These are phyloP conservation scores for Amanita pseudoporphyria DNA, from an alignment of 768 basidiomycete genomes.

Conservation along the genomic window DNA sequence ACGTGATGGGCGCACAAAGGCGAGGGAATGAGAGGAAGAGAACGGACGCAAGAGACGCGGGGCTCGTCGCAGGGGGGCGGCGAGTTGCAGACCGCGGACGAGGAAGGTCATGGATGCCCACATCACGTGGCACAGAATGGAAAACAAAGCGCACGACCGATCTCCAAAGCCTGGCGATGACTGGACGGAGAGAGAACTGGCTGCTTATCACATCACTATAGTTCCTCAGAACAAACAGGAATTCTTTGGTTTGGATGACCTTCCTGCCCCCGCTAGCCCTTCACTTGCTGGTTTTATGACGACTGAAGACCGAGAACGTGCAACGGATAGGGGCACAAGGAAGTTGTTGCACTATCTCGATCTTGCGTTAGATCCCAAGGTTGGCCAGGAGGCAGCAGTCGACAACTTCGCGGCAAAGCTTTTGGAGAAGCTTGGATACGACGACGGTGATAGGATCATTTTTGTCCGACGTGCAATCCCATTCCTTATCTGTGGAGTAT, in stretches of 20 bases:
- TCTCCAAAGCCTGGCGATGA: conserved; percentile 18
- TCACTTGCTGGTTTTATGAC: conserved; percentile 12
- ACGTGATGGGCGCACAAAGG: conserved; percentile 1
- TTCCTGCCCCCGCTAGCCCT: conserved; percentile 12
- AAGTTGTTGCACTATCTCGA: conserved; percentile 14
- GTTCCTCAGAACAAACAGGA: conserved; percentile 11
- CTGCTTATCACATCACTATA: conserved; percentile 13
- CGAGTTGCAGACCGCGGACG: conserved; percentile 1
- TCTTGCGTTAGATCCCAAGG: conserved; percentile 13
- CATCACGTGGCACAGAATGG: too few relatives aligned
- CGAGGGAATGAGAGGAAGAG: background rate
- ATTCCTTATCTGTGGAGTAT: conserved; percentile 16
- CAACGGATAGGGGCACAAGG: conserved; percentile 14
- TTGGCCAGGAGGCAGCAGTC: conserved; percentile 17
- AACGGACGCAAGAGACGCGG: background rate
- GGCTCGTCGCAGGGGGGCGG: background rate
- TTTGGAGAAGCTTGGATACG: conserved; percentile 13
- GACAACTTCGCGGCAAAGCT: conserved; percentile 16
- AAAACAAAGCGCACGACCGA: too few relatives aligned
- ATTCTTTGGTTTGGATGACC: conserved; percentile 14
- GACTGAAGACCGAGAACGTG: conserved; percentile 12
- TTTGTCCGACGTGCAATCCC: conserved; percentile 12
- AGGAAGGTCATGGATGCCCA: conserved; percentile 1
- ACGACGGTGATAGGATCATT: conserved; percentile 13
- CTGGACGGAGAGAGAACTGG: conserved; percentile 18